Evolutionary conservation across 148 eudicot genomes (phyloP).

Genomic region (Rhododendron henanense): DNA sequence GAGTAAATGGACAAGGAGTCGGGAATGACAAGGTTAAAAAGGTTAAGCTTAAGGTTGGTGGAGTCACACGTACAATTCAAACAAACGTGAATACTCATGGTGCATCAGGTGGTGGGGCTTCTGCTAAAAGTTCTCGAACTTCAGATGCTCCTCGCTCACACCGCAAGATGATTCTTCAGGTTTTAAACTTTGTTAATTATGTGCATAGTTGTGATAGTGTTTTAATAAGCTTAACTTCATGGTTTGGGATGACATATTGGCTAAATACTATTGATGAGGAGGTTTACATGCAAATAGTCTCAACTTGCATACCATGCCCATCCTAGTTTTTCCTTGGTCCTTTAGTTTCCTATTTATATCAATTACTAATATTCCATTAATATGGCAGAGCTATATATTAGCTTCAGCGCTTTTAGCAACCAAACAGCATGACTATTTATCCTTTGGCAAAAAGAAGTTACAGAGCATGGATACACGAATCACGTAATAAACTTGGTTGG

Average conservation of each 20-base stretch:
- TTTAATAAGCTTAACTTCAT: neutral
- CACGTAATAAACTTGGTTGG: neutral
- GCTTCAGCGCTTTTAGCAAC: neutral
- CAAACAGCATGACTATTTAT: neutral
- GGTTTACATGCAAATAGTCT: neutral
- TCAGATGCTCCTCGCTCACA: constrained; percentile 37
- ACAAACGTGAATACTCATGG: constrained; percentile 38
- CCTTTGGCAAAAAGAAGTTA: neutral
- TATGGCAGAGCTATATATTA: neutral
- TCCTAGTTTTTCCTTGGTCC: neutral
- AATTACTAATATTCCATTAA: neutral
- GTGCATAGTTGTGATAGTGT: neutral
- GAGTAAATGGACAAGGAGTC: constrained; percentile 24
- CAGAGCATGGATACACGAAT: neutral
- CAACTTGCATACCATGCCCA: neutral
- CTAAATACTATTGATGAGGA: neutral
- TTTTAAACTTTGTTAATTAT: constrained; percentile 9
- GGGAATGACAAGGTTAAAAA: constrained; percentile 54
- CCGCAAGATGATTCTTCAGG: constrained; percentile 48
- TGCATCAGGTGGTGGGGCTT: constrained; percentile 31
- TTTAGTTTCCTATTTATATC: neutral
- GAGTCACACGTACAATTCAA: constrained; percentile 69
- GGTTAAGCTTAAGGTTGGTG: constrained; percentile 86
- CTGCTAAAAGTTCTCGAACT: constrained; percentile 31
- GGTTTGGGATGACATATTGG: neutral